Base-by-base conservation (phyloP, 2,329 filamentous ascomycete genomes). In the Botryosphaeria dothidea region DNA sequence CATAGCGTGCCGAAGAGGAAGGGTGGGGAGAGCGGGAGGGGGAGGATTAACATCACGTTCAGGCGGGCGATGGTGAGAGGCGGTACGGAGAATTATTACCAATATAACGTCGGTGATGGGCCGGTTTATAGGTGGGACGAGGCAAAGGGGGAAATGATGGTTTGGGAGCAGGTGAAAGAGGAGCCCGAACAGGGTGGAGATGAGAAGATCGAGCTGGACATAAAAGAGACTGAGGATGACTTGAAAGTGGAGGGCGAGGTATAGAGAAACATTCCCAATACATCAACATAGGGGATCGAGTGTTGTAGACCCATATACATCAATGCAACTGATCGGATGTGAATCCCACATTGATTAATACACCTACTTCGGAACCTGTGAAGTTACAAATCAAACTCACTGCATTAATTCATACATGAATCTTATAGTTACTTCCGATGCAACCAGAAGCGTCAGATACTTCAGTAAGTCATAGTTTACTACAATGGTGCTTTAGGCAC, bases 21-120 rank as follows among this genome's bases (percentile, higher is more conserved):
- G 43, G 88, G 88, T 2, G 86, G 84, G 7, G 82, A 83, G 73
- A 86, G 85, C 49, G 84, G 84, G 31, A 83, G 83, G 58, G 88
- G 89, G 31, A 85, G 87, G 25, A 83, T 84, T 69, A 94, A 94
- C 72, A 93, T 94, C 68, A 94, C 92, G 0, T 92, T 93, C 72
- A 81, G 91, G 29, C 84, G 83, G 69, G 91, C 90, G 23, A 83
- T 92, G 81, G 82, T 90, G 23, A 89, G 85, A 69, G 89, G 81
- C 3, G 91, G 90, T 1, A 93, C 90, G 29, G 88, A 92, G 71
- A 94, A 94, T 75, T 93, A 94, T 75, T 93, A 94, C 75, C 86
- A 88, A 72, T 94, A 94, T 77, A 94, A 94, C 77, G 89, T 93
- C 58, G 91, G 91, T 0, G 83, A 77, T 43, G 91, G 91, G 0